Base-by-base conservation (phyloP, 768 basidiomycete species). In the Leucocoprinus leucothites region DNA sequence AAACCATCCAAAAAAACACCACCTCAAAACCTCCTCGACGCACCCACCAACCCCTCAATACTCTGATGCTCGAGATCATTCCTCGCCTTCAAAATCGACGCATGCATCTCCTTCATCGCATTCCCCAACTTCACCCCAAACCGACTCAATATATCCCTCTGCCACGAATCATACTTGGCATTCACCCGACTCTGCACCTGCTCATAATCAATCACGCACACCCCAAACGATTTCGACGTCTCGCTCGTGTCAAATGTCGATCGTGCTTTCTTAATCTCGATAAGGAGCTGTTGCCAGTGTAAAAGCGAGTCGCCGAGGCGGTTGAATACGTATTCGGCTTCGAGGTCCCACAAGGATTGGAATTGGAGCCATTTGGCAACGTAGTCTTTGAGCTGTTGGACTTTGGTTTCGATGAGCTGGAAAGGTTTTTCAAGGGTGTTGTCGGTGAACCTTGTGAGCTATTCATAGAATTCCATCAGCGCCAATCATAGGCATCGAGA, bases 351-450 rank as follows among this genome's bases (percentile, higher is more conserved):
- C 0, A 98, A 78, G 0, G 96, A 96, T 71, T 98, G 97, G 82
- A 99, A 98, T 65, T 96, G 95, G 0, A 98, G 82, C 97, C 97
- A 99, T 74, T 97, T 97, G 57, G 80, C 91, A 48, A 98, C 94
- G 70, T 99, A 99, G 44, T 88, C 87, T 62, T 81, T 86, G 51
- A 99, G 80, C 58, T 91, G 85, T 55, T 89, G 87, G 14, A 94
- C 86, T 71, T 97, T 97, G 61, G 71, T 75, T 70, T 98, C 94
- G 63, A 99, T 87, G 22, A 97, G 77, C 0, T 81, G 70, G 69
- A 99, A 94, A 0, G 96, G 93, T 26, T 82, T 82, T 62, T 87
- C 82, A 1, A 98, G 80, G 0, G 86, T 85, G 48, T 81, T 76
- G 53, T 91, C 88, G 6, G 80, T 69, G 70, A 97, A 85, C 41